A percentile compares a stretch with the other conserved stretches of the same genome.
These are phyloP conservation scores for Sophora flavescens DNA, from an alignment of 306 rosid genomes.

Conservation along the genomic window DNA sequence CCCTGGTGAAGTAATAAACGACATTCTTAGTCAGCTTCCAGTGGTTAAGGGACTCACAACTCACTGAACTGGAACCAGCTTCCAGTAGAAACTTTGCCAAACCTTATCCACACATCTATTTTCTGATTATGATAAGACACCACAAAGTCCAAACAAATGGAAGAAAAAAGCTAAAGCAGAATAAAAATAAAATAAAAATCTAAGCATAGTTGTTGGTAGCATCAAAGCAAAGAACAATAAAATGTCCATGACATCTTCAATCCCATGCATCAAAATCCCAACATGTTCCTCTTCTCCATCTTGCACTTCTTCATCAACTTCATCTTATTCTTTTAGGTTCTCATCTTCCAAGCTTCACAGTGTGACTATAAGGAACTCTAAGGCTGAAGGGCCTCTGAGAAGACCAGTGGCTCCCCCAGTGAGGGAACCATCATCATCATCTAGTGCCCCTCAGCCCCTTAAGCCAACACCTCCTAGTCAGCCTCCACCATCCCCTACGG, in stretches of 20 bases:
- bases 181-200: slow-evolving; percentile 17
- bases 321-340: slow-evolving; percentile 48
- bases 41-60: slow-evolving; percentile 30
- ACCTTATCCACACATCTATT: slow-evolving; percentile 68
- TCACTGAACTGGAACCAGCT: slow-evolving; percentile 30
- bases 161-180: slow-evolving; percentile 41
- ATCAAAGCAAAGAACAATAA: slow-evolving; percentile 47
- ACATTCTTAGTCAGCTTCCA: slow-evolving; percentile 21
- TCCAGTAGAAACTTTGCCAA: slow-evolving; percentile 62
- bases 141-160: slow-evolving; percentile 48
- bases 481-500: slow-evolving; percentile 45
- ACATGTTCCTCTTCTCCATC: slow-evolving; percentile 60
- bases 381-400: slow-evolving; percentile 87
- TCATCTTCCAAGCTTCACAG: slow-evolving; percentile 50
- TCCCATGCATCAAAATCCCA: slow-evolving; percentile 72
- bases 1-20: slow-evolving; percentile 18
- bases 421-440: slow-evolving; percentile 65
- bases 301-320: slow-evolving; percentile 50
- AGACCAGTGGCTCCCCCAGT: slow-evolving; percentile 80
- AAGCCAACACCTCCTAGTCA: slow-evolving; percentile 66
- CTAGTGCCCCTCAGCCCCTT: slow-evolving; percentile 52
- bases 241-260: slow-evolving; percentile 79
- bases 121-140: slow-evolving; percentile 55
- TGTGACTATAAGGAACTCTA: slow-evolving; percentile 70
- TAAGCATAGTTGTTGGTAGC: background rate